These are phyloP conservation scores for Claviceps cyperi DNA, from an alignment of 2,329 filamentous ascomycete genomes.

Conservation along the genomic window DNA sequence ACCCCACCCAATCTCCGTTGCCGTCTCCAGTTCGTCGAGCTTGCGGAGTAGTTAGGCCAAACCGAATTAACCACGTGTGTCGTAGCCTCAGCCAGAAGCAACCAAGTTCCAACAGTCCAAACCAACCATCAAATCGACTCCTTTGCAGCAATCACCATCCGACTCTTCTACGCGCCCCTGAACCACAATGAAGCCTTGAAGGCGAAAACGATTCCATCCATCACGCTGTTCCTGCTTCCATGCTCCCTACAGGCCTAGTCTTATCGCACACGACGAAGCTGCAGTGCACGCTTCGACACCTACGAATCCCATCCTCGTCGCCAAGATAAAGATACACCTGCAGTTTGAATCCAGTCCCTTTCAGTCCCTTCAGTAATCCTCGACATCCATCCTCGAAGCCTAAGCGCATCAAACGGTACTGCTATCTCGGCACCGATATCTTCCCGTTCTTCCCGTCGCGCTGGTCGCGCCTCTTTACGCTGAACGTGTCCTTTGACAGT, in stretches of 20 bases:
- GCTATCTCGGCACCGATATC: not conserved
- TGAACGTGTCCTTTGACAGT: not conserved
- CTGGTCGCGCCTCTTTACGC: constrained; percentile 19
- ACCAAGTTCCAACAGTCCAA: not conserved
- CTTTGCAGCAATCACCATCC: not conserved
- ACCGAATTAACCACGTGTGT: constrained; percentile 6
- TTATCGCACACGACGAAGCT: not conserved
- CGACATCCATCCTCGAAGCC: not conserved
- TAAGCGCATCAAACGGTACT: not conserved
- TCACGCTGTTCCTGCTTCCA: not conserved
- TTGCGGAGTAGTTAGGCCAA: too few relatives aligned
- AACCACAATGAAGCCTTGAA: not conserved
- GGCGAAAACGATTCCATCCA: too few relatives aligned
- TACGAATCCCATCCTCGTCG: not conserved
- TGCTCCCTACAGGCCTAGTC: not conserved
- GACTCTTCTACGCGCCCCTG: not conserved
- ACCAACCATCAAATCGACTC: not conserved
- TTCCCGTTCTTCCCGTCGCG: constrained; percentile 11
- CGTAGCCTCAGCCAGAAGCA: not conserved
- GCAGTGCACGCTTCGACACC: not conserved
- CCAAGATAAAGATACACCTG: too few relatives aligned
- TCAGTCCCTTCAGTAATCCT: not conserved
- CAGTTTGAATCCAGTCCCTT: too few relatives aligned
- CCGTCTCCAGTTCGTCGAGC: not conserved
- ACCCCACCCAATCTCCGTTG: not conserved